Percentiles rank a stretch among this genome's conserved stretches.
phyloP scores from a whole-genome alignment of 352 stramenopile species.

The Phytophthora chlamydospora region DNA sequence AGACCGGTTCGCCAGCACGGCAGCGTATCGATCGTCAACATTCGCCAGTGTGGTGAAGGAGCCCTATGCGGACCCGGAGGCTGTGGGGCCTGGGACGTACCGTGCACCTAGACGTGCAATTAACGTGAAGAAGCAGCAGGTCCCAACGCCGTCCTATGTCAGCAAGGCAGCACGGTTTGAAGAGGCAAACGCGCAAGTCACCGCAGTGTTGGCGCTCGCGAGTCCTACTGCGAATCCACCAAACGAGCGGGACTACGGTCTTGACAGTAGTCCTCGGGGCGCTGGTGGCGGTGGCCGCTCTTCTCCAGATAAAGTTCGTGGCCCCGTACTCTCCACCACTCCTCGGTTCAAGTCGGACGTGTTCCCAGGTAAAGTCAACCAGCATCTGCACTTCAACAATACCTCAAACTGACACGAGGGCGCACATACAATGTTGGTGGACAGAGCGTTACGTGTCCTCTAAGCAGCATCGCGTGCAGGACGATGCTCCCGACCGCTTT shows the following conservation, averaged over 20 bases:
- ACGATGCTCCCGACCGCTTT: slow-evolving; percentile 67
- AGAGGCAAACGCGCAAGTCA: slow-evolving; percentile 59
- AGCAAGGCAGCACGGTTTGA: slow-evolving; percentile 66
- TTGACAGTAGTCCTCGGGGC: slow-evolving; percentile 21
- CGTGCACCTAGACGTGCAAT: slow-evolving; percentile 61
- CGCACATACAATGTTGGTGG: neutral
- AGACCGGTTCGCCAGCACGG: slow-evolving; percentile 70
- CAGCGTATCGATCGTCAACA: slow-evolving; percentile 66
- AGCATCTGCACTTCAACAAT: neutral
- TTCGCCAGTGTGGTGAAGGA: slow-evolving; percentile 80
- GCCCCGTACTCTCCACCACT: slow-evolving; percentile 62
- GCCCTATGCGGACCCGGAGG: slow-evolving; percentile 62
- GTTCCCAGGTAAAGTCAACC: slow-evolving; percentile 53
- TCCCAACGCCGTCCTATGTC: slow-evolving; percentile 58
- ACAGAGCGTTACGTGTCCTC: slow-evolving; percentile 75
- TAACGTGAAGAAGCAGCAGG: slow-evolving; percentile 65
- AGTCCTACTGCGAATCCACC: slow-evolving; percentile 15
- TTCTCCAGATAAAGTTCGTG: slow-evolving; percentile 48
- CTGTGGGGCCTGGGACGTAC: slow-evolving; percentile 68
- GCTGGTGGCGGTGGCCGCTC: slow-evolving; percentile 19
- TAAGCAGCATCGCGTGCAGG: slow-evolving; percentile 60
- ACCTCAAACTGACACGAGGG: neutral
- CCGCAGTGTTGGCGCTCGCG: slow-evolving; percentile 40
- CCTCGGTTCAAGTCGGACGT: slow-evolving; percentile 71
- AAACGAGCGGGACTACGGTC: slow-evolving; percentile 15